Evolutionary conservation across 495 filamentous ascomycete species (phyloP).

Genomic region (Penicillium ucsense): DNA sequence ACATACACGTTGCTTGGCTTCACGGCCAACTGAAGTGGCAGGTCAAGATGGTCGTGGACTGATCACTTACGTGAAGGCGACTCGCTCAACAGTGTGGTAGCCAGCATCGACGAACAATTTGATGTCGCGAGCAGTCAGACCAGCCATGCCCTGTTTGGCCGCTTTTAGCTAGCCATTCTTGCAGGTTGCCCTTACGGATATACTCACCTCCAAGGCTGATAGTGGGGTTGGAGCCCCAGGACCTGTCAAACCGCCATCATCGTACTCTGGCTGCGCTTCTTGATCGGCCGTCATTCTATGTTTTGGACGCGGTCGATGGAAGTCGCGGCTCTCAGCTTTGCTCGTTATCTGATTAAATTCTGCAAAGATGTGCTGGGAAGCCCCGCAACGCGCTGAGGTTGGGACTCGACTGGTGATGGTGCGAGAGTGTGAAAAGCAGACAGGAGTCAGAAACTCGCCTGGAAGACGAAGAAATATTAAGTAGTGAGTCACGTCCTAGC

Average conservation of each 20-base stretch:
- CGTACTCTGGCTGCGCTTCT: slow-evolving; percentile 48
- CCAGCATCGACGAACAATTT: slow-evolving; percentile 87
- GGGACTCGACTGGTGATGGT: background rate
- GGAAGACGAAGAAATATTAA: background rate
- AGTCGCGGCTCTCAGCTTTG: too few relatives aligned
- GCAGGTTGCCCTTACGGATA: background rate
- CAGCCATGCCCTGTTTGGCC: slow-evolving; percentile 54
- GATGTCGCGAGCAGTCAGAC: slow-evolving; percentile 87
- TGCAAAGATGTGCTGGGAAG: background rate
- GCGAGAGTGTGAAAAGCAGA: slow-evolving; percentile 4
- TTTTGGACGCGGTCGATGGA: too few relatives aligned
- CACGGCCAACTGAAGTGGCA: background rate
- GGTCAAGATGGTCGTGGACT: background rate
- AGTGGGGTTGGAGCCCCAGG: slow-evolving; percentile 95
- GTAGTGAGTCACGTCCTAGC: background rate
- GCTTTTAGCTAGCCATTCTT: background rate
- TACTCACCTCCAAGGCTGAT: slow-evolving; percentile 68
- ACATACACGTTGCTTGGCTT: too few relatives aligned
- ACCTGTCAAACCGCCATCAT: slow-evolving; percentile 57
- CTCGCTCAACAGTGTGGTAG: slow-evolving; percentile 86
- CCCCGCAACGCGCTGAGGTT: background rate
- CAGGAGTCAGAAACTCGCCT: background rate
- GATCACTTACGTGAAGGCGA: slow-evolving; percentile 71
- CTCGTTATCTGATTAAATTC: too few relatives aligned
- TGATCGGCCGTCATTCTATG: slow-evolving; percentile 46